Conservation (phyloP, 139 green algal species). For the Bryopsis sp. region DNA sequence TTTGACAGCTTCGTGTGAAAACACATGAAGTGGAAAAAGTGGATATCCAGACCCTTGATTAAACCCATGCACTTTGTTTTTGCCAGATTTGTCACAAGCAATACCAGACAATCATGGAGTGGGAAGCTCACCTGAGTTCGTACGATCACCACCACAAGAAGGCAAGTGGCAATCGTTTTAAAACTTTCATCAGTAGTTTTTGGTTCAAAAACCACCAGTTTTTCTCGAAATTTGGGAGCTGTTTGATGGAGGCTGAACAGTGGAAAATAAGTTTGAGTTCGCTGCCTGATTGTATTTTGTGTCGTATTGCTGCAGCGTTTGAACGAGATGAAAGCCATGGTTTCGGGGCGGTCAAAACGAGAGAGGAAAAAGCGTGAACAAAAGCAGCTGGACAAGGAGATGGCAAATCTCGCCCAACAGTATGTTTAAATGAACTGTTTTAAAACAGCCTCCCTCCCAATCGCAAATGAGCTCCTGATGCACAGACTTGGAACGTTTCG, state of each 20-base stretch:
- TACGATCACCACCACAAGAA: constrained; percentile 85
- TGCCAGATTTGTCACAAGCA: constrained; percentile 81
- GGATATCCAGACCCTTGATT: no score
- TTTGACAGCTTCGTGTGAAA: no score
- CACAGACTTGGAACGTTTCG: no score
- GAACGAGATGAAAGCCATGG: constrained; percentile 27
- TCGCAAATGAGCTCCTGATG: no score
- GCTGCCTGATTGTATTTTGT: neutral
- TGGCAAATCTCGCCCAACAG: constrained; percentile 29
- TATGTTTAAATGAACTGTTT: no score
- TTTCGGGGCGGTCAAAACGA: constrained; percentile 22
- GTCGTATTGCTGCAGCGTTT: constrained; percentile 19
- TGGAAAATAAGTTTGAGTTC: neutral
- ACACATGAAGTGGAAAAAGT: no score
- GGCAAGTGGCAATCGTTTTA: no score
- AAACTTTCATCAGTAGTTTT: no score
- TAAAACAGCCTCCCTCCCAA: no score
- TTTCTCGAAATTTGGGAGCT: neutral
- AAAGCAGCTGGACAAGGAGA: constrained; percentile 28
- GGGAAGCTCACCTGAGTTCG: constrained; percentile 78
- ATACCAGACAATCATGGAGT: constrained; percentile 70
- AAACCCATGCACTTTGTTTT: no score
- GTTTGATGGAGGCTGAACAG: no score
- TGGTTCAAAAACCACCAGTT: neutral
- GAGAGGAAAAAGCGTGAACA: constrained; percentile 27